These are phyloP conservation scores for Crithidia brevicula DNA, from an alignment of 208 protist species.

Conservation along the genomic window DNA sequence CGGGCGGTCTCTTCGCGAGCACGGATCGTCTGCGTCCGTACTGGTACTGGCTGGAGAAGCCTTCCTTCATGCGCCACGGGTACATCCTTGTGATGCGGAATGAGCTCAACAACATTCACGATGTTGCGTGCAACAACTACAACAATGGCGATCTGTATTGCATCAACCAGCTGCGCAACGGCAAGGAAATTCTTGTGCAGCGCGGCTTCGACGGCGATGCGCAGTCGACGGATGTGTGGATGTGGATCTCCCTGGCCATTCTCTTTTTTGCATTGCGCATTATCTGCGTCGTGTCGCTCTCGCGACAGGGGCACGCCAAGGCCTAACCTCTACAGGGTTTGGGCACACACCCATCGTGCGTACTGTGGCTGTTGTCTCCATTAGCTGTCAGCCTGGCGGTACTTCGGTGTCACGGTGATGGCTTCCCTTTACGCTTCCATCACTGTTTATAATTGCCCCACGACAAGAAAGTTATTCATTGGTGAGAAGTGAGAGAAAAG, in stretches of 20 bases:
- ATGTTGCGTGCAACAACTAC: constrained; percentile 37
- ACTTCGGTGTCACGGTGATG: too few relatives aligned
- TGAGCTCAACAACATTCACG: constrained; percentile 48
- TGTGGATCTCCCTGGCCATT: constrained; percentile 67
- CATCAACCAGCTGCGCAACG: constrained; percentile 47
- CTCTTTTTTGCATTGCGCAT: constrained; percentile 54
- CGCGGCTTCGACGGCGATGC: constrained; percentile 60
- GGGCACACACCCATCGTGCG: too few relatives aligned
- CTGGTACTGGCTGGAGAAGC: constrained; percentile 85
- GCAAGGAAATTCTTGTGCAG: constrained; percentile 48
- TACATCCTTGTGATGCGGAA: constrained; percentile 70
- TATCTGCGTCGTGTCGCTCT: constrained; percentile 45
- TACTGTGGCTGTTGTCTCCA: too few relatives aligned
- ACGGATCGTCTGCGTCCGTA: constrained; percentile 70
- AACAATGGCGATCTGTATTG: constrained; percentile 52
- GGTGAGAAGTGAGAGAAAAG: too few relatives aligned
- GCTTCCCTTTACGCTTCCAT: too few relatives aligned
- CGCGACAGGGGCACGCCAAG: too few relatives aligned
- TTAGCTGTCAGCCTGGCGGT: too few relatives aligned
- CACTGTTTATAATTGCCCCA: too few relatives aligned
- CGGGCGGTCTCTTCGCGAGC: constrained; percentile 69
- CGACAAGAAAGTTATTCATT: too few relatives aligned
- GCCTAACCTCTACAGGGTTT: too few relatives aligned
- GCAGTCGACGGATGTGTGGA: constrained; percentile 48
- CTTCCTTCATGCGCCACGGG: constrained; percentile 68